Evolutionary conservation across 129 eudicot genomes (phyloP).

Genomic region (Ambrosia artemisiifolia): DNA sequence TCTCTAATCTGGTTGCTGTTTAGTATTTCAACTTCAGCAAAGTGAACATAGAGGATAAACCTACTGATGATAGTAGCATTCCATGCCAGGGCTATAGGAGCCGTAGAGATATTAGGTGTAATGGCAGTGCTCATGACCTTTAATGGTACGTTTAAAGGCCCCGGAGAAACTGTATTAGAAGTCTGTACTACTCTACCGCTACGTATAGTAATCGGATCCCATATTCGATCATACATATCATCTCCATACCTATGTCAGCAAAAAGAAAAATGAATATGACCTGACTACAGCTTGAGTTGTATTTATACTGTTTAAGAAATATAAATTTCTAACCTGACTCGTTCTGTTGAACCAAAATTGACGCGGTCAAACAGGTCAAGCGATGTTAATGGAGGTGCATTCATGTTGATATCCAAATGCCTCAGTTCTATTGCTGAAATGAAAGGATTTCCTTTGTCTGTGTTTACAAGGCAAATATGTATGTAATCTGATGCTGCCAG

Average conservation of each 20-base stretch:
- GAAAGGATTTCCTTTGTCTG: constrained; percentile 31
- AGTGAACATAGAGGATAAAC: constrained; percentile 20
- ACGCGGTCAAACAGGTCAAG: neutral
- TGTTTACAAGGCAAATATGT: constrained; percentile 35
- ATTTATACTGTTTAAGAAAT: neutral
- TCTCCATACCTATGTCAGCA: neutral
- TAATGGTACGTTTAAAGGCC: neutral
- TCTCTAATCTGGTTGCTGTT: constrained; percentile 27
- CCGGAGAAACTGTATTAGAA: neutral
- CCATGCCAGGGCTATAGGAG: neutral
- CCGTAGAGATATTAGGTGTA: neutral
- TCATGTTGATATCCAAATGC: constrained; percentile 1
- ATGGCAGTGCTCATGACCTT: constrained; percentile 29
- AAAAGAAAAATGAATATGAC: neutral
- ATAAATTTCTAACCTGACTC: neutral
- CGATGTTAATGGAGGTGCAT: neutral
- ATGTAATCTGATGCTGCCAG: constrained; percentile 27
- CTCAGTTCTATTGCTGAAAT: constrained; percentile 30
- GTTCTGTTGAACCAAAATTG: neutral
- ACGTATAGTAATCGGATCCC: neutral
- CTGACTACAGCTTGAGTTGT: neutral
- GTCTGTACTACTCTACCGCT: neutral
- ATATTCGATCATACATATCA: constrained; percentile 23
- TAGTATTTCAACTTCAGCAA: constrained; percentile 41
- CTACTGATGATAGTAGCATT: neutral